phyloP scores from a whole-genome alignment of 441 rosid genomes.

The Mallotus japonicus region DNA sequence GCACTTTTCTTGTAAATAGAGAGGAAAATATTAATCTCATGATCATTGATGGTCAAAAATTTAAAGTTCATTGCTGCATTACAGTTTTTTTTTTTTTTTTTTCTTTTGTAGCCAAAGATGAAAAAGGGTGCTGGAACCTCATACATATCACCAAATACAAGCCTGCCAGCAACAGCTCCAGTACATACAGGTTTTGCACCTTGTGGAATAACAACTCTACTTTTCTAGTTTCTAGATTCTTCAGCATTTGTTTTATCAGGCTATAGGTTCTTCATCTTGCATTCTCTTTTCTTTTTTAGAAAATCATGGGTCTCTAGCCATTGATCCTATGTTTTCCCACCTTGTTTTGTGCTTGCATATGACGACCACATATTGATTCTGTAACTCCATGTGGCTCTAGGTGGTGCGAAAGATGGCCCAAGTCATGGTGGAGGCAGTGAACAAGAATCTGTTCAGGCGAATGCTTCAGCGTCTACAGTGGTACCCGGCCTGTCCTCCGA shows the following conservation, averaged over 20 bases:
- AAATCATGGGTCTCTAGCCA: not conserved
- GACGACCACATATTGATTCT: slow-evolving; percentile 21
- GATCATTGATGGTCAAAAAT: not conserved
- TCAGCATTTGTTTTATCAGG: not conserved
- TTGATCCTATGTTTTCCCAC: not conserved
- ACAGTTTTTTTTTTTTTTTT: slow-evolving; percentile 4
- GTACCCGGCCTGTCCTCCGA: slow-evolving; percentile 28
- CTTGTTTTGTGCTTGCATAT: not conserved
- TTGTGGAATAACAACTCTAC: not conserved
- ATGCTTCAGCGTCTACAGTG: slow-evolving; percentile 22
- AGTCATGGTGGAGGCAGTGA: slow-evolving; percentile 46
- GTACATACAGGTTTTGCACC: slow-evolving; percentile 49
- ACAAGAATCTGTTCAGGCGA: slow-evolving; percentile 36
- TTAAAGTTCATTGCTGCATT: slow-evolving; percentile 2
- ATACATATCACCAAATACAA: slow-evolving; percentile 33
- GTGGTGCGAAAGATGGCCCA: slow-evolving; percentile 39
- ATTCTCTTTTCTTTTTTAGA: not conserved
- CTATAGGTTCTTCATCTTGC: not conserved
- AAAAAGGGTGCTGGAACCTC: slow-evolving; percentile 64
- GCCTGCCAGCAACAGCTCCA: slow-evolving; percentile 24
- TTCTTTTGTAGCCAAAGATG: slow-evolving; percentile 57
- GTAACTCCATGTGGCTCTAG: slow-evolving; percentile 23
- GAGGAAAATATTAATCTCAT: not conserved
- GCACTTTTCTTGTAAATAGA: no score
- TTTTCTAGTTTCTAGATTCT: not conserved